These are phyloP conservation scores for Talaromyces nanjingensis DNA, from an alignment of 495 filamentous ascomycete genomes.

Conservation along the genomic window DNA sequence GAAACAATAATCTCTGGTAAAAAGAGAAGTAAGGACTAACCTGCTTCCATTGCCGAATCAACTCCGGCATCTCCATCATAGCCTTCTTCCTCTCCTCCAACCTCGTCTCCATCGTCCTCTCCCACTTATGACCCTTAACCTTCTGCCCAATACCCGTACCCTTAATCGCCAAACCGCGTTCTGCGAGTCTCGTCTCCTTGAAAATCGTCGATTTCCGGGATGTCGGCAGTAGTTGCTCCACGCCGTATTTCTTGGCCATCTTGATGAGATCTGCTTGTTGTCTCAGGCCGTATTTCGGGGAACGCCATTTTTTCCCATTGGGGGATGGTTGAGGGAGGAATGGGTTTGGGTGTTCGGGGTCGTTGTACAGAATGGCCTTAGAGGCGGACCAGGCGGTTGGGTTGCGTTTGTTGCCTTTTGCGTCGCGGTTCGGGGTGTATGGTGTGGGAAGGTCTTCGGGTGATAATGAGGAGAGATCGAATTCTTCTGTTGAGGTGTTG, in stretches of 20 bases:
- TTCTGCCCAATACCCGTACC: slow-evolving; percentile 87
- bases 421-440: slow-evolving; percentile 40
- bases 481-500: slow-evolving; percentile 14
- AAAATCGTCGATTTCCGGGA: slow-evolving; percentile 68
- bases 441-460: slow-evolving; percentile 29
- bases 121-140: slow-evolving; percentile 91
- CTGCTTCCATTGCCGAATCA: slow-evolving; percentile 90
- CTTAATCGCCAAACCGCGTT: slow-evolving; percentile 73
- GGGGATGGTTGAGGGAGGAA: slow-evolving; percentile 68
- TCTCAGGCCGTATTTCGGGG: slow-evolving; percentile 73
- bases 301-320: slow-evolving; percentile 67
- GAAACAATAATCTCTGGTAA: no score
- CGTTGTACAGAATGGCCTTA: slow-evolving; percentile 28
- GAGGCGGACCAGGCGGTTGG: slow-evolving; percentile 26
- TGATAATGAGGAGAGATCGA: slow-evolving; percentile 9
- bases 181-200: slow-evolving; percentile 55
- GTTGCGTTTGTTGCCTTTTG: slow-evolving; percentile 34
- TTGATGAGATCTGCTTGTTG: slow-evolving; percentile 90
- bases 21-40: no score
- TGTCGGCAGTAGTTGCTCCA: slow-evolving; percentile 76
- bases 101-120: slow-evolving; percentile 74
- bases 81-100: slow-evolving; percentile 84
- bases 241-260: slow-evolving; percentile 68
- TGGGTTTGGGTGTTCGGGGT: slow-evolving; percentile 52
- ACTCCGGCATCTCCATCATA: slow-evolving; percentile 87